A percentile compares a stretch with the other conserved stretches of the same genome.
These are phyloP conservation scores for Ganoderma sinense DNA, from an alignment of 1,284 basidiomycete species.

Conservation along the genomic window DNA sequence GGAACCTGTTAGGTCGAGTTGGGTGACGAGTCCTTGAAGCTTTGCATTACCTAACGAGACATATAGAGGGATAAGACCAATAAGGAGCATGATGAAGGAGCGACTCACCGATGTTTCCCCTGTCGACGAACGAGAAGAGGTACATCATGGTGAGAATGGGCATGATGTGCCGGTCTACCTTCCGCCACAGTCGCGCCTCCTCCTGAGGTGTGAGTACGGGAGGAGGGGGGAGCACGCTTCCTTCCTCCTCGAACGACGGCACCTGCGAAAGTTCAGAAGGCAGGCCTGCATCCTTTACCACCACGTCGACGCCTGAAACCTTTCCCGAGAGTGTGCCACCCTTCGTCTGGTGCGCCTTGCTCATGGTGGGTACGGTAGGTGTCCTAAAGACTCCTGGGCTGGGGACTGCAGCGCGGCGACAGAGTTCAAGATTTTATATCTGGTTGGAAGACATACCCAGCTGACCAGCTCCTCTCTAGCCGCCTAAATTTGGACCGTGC, in stretches of 20 bases:
- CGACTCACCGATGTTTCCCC: conserved; percentile 39
- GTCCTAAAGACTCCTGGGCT: background rate
- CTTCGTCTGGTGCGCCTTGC: background rate
- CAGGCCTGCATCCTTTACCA: background rate
- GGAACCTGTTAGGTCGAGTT: conserved; percentile 64
- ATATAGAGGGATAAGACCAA: background rate
- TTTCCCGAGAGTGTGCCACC: background rate
- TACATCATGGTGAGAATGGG: conserved; percentile 49
- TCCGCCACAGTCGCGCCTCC: conserved; percentile 25
- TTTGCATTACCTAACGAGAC: conserved; percentile 64
- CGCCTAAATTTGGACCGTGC: background rate
- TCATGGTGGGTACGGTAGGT: background rate
- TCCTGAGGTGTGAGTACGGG: conserved; percentile 10
- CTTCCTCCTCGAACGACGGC: background rate
- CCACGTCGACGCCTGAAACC: background rate
- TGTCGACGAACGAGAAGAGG: conserved; percentile 43
- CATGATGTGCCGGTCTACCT: conserved; percentile 41
- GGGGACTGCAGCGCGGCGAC: background rate
- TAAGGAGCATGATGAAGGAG: background rate
- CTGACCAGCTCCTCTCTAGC: background rate
- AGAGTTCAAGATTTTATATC: background rate
- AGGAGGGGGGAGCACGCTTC: background rate
- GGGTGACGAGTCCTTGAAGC: conserved; percentile 60
- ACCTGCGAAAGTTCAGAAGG: background rate
- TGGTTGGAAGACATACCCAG: background rate